These are phyloP conservation scores for Eleusine coracana DNA, from an alignment of 176 grass and related monocot species.

Conservation along the genomic window DNA sequence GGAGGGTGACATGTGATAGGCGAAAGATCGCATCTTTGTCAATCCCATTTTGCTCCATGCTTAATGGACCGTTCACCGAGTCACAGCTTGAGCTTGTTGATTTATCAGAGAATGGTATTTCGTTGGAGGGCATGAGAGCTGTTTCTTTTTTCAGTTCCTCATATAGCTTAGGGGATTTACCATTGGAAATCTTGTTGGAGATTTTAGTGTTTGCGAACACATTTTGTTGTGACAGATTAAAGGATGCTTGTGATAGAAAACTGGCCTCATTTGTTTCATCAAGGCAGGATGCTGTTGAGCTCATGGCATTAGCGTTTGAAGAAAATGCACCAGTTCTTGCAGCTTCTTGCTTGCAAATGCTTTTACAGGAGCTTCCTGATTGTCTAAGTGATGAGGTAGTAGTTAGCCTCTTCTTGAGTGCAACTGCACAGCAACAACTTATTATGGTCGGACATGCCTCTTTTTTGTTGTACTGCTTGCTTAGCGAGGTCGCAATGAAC, in stretches of 20 bases:
- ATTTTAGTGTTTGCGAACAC: conserved; percentile 81
- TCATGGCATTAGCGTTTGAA: conserved; percentile 75
- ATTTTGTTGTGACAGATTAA: conserved; percentile 89
- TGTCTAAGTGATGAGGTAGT: conserved; percentile 76
- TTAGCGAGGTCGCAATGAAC: conserved; percentile 82
- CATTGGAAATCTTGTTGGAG: conserved; percentile 77
- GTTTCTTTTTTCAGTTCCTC: conserved; percentile 69
- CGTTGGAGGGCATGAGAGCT: conserved; percentile 66
- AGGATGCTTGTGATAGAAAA: conserved; percentile 84
- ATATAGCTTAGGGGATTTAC: conserved; percentile 56
- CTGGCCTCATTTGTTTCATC: conserved; percentile 75
- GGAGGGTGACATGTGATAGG: conserved; percentile 74
- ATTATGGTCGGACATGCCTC: conserved; percentile 67
- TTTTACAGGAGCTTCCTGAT: conserved; percentile 74
- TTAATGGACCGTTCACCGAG: conserved; percentile 90
- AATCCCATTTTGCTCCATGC: conserved; percentile 82
- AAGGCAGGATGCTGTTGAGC: conserved; percentile 80
- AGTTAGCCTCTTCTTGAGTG: conserved; percentile 68
- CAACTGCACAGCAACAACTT: conserved; percentile 55
- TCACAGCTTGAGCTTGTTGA: conserved; percentile 84
- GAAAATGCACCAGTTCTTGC: conserved; percentile 79
- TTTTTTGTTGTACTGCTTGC: conserved; percentile 80
- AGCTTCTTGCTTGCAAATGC: conserved; percentile 74
- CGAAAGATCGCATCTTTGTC: conserved; percentile 79
- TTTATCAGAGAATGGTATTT: conserved; percentile 87